These are phyloP conservation scores for Micractinium sp. DNA, from an alignment of 139 green algal genomes.

Conservation along the genomic window DNA sequence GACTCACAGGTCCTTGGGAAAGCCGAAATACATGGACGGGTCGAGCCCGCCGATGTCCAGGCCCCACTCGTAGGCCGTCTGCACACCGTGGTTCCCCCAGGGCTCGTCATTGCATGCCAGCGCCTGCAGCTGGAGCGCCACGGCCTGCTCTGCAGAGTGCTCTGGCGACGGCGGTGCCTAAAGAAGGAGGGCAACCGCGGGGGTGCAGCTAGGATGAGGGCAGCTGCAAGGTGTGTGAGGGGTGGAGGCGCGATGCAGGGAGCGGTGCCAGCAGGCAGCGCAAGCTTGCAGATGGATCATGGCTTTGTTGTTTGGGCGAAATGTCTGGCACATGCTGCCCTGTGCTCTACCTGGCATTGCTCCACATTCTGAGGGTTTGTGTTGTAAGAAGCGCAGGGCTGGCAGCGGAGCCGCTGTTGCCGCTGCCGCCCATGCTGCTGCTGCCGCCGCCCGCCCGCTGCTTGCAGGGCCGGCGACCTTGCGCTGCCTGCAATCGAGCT, in stretches of 20 bases:
- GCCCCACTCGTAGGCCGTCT: constrained; percentile 82
- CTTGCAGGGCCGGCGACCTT: too few relatives aligned
- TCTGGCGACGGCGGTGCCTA: constrained; percentile 36
- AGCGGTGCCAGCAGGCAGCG: not conserved
- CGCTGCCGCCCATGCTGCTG: not conserved
- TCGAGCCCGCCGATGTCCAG: constrained; percentile 81
- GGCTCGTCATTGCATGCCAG: constrained; percentile 56
- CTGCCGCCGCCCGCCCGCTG: not conserved
- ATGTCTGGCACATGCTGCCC: too few relatives aligned
- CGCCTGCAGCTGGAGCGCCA: constrained; percentile 58
- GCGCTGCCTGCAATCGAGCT: too few relatives aligned
- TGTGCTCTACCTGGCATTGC: constrained; percentile 41
- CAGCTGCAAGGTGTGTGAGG: not conserved
- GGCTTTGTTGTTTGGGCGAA: not conserved
- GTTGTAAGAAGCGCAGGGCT: not conserved
- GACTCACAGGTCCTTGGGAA: constrained; percentile 42
- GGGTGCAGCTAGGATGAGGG: not conserved
- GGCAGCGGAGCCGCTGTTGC: not conserved
- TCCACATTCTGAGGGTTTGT: constrained; percentile 66
- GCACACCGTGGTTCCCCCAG: constrained; percentile 47
- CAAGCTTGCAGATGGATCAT: not conserved
- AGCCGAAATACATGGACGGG: constrained; percentile 56
- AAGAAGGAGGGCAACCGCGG: not conserved
- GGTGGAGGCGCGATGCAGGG: not conserved
- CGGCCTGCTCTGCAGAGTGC: constrained; percentile 43